Evolutionary conservation across 208 protist genomes (phyloP).

Genomic region (Trypanosoma mega): DNA sequence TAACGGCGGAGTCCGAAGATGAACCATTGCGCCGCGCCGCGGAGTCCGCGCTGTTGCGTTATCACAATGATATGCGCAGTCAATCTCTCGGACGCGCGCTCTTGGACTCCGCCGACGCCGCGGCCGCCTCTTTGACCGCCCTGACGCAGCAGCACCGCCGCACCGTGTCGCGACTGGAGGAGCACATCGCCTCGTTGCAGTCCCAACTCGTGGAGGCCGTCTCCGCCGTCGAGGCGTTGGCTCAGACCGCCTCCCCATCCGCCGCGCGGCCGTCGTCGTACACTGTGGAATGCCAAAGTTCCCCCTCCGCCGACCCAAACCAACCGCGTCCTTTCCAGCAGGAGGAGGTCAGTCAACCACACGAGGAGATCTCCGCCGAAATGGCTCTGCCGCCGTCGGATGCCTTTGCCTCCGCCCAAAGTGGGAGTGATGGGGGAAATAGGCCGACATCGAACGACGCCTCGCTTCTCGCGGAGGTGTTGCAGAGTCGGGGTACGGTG

Average conservation of each 20-base stretch:
- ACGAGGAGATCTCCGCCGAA: conserved; percentile 1
- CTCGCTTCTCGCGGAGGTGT: conserved; percentile 28
- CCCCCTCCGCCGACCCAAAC: background rate
- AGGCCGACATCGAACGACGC: conserved; percentile 4
- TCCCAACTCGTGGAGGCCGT: conserved; percentile 26
- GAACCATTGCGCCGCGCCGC: background rate
- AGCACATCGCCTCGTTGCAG: conserved; percentile 30
- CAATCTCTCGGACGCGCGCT: conserved; percentile 21
- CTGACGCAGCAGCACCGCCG: conserved; percentile 26
- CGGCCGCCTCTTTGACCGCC: conserved; percentile 22
- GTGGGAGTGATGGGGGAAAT: conserved; percentile 12
- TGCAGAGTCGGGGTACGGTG: conserved; percentile 21
- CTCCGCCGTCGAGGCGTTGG: conserved; percentile 30
- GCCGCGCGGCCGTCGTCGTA: conserved; percentile 3
- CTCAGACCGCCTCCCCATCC: background rate
- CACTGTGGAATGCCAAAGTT: background rate
- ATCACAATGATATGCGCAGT: conserved; percentile 21
- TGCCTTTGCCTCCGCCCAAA: conserved; percentile 21
- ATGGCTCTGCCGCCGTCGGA: conserved; percentile 9
- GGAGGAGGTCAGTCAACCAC: background rate
- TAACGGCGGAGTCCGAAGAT: background rate
- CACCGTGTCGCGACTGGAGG: conserved; percentile 22
- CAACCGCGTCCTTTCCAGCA: background rate
- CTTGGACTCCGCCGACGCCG: conserved; percentile 25
- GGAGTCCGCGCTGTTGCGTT: conserved; percentile 15